phyloP scores from a whole-genome alignment of 2,329 filamentous ascomycete species.

The Clarireedia sp. region DNA sequence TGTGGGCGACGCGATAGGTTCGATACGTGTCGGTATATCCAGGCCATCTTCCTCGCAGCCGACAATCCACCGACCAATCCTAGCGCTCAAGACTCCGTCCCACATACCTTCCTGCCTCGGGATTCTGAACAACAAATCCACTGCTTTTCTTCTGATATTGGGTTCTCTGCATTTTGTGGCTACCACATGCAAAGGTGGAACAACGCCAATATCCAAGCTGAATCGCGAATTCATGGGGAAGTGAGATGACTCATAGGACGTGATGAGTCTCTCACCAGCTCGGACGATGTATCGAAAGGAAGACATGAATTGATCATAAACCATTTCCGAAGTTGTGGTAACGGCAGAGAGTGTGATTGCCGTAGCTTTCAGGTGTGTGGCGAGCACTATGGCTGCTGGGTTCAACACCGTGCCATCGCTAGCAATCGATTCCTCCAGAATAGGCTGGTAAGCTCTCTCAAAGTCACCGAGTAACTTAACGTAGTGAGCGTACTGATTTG shows the following conservation, averaged over 20 bases:
- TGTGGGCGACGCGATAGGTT: background rate
- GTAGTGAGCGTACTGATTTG: constrained; percentile 13
- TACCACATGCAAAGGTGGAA: constrained; percentile 58
- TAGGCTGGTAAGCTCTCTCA: constrained; percentile 19
- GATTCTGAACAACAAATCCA: constrained; percentile 49
- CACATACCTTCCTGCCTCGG: constrained; percentile 61
- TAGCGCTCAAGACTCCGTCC: constrained; percentile 37
- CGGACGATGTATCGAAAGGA: constrained; percentile 22
- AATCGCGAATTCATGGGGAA: constrained; percentile 37
- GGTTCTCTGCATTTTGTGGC: constrained; percentile 58
- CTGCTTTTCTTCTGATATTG: constrained; percentile 48
- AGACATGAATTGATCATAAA: constrained; percentile 20
- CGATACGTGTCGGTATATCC: constrained; percentile 5
- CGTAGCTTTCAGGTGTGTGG: constrained; percentile 13
- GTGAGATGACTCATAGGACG: constrained; percentile 8
- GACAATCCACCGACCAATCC: constrained; percentile 23
- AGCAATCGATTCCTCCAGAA: constrained; percentile 19
- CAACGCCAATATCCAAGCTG: constrained; percentile 55
- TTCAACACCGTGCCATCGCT: constrained; percentile 18
- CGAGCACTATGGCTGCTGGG: constrained; percentile 17
- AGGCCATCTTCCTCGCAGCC: constrained; percentile 25
- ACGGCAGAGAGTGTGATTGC: constrained; percentile 18
- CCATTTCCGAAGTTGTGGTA: constrained; percentile 19
- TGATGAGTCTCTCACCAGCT: constrained; percentile 16
- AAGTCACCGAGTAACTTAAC: constrained; percentile 18